Conservation (phyloP, 2,329 filamentous ascomycete genomes). For the Aspergillus fischeri region DNA sequence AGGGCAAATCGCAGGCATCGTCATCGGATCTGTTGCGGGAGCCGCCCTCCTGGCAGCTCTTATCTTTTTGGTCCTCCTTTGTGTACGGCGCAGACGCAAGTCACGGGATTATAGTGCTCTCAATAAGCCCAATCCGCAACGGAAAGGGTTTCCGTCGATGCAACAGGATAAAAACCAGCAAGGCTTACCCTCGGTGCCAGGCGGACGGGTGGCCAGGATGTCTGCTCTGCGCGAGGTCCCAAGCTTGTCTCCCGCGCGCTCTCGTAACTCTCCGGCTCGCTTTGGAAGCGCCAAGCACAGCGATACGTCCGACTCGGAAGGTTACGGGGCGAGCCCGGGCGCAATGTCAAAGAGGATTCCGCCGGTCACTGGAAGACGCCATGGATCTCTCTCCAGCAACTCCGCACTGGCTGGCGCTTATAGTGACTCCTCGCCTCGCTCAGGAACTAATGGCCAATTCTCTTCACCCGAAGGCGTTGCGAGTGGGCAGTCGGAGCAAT, state of each 20-base stretch:
- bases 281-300: slow-evolving; percentile 48
- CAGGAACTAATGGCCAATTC: slow-evolving; percentile 63
- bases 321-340: slow-evolving; percentile 67
- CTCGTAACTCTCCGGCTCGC: slow-evolving; percentile 48
- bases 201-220: slow-evolving; percentile 91
- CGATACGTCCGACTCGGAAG: slow-evolving; percentile 59
- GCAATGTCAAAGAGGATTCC: slow-evolving; percentile 54
- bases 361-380: slow-evolving; percentile 57
- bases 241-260: slow-evolving; percentile 56
- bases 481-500: slow-evolving; percentile 90
- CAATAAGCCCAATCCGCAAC: slow-evolving; percentile 77
- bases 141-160: slow-evolving; percentile 38
- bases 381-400: slow-evolving; percentile 83
- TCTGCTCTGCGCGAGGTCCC: slow-evolving; percentile 79
- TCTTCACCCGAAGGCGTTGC: slow-evolving; percentile 80
- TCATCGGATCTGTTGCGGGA: slow-evolving; percentile 73
- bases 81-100: slow-evolving; percentile 54
- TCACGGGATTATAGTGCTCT: slow-evolving; percentile 70
- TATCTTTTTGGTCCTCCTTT: slow-evolving; percentile 56
- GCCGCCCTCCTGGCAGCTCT: slow-evolving; percentile 65
- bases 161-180: slow-evolving; percentile 41
- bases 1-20: slow-evolving; percentile 88
- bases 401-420: slow-evolving; percentile 63
- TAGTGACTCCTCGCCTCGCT: slow-evolving; percentile 69
- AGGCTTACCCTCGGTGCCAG: slow-evolving; percentile 73